A percentile compares a stretch with the other conserved stretches of the same genome.
phyloP scores from a whole-genome alignment of 176 grass and related monocot genomes.

The Oryza brachyantha region DNA sequence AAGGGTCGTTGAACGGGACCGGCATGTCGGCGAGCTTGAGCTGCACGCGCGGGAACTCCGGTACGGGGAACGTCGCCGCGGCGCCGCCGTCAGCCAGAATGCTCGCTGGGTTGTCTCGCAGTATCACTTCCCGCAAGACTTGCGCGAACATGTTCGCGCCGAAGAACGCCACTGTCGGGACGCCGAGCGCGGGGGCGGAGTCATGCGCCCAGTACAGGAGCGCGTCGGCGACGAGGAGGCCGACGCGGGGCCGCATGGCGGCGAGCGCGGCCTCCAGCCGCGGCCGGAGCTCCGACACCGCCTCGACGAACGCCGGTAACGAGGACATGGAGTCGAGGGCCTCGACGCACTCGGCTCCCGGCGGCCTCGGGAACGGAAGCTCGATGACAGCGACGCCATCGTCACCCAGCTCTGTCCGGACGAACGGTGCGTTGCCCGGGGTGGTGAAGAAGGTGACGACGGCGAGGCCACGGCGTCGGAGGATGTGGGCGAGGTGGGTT shows the following conservation, averaged over 20 bases:
- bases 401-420: constrained; percentile 20
- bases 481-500: constrained; percentile 23
- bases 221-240: constrained; percentile 22
- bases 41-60: constrained; percentile 31
- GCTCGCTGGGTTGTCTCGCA: background rate
- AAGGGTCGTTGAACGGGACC: background rate
- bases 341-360: background rate
- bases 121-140: background rate
- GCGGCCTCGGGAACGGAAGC: constrained; percentile 7
- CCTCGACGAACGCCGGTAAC: constrained; percentile 8
- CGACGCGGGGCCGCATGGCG: background rate
- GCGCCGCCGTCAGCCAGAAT: background rate
- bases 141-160: background rate
- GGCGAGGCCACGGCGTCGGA: constrained; percentile 16
- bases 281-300: constrained; percentile 19
- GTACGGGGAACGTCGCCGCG: background rate
- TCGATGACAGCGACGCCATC: constrained; percentile 7
- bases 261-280: constrained; percentile 36
- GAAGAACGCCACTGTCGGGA: constrained; percentile 14
- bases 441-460: constrained; percentile 40
- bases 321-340: background rate
- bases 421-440: constrained; percentile 18
- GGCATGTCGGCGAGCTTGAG: constrained; percentile 5
- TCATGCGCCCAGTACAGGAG: constrained; percentile 25
- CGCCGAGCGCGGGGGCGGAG: background rate